Conservation (phyloP, 768 basidiomycete genomes). For the Psilocybe tampanensis region DNA sequence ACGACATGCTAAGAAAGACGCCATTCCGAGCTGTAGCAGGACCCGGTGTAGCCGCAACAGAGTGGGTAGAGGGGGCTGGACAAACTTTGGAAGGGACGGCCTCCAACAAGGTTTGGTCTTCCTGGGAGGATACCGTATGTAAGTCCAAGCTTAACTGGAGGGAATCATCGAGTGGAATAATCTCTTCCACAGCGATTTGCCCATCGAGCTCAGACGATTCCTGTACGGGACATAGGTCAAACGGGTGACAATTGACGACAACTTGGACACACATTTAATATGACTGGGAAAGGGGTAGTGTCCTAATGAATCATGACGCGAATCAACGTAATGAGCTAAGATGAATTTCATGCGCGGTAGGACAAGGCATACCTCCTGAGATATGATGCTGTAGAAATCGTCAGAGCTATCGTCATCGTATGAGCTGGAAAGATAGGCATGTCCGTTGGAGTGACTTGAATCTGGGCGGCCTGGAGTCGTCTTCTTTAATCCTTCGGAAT, state of each 20-base stretch:
- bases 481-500: not conserved
- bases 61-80: not conserved
- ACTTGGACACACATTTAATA: constrained; percentile 1
- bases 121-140: not conserved
- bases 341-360: not conserved
- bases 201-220: not conserved
- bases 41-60: not conserved
- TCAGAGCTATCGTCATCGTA: constrained; percentile 17
- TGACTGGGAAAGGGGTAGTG: not conserved
- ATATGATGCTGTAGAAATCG: constrained; percentile 24
- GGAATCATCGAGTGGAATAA: not conserved
- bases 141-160: constrained; percentile 14
- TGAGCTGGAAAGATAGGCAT: not conserved
- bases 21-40: not conserved
- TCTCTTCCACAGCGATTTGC: constrained; percentile 1
- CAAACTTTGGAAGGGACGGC: constrained; percentile 8
- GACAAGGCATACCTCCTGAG: constrained; percentile 13
- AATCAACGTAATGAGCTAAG: not conserved
- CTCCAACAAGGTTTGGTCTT: constrained; percentile 8
- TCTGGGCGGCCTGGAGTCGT: not conserved
- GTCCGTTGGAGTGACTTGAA: not conserved
- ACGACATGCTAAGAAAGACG: not conserved
- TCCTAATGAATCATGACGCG: constrained; percentile 6
- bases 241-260: not conserved
- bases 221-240: constrained; percentile 1